phyloP scores from a whole-genome alignment of 345 rosid genomes.

The Lepidium didymum region DNA sequence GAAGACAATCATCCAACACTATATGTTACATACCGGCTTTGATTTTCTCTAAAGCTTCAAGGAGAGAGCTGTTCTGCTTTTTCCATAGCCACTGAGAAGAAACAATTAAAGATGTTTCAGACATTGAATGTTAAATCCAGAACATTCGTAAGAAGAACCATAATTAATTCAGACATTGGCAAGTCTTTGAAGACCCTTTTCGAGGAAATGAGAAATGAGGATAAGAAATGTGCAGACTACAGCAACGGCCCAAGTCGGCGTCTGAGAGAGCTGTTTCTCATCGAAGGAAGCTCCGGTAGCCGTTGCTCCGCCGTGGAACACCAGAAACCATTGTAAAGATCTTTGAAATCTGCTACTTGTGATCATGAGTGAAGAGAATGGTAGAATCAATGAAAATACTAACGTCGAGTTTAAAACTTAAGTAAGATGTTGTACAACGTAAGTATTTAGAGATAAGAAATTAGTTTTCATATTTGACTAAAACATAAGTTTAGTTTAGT shows the following conservation, averaged over 20 bases:
- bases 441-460: neutral
- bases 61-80: slow-evolving; percentile 68
- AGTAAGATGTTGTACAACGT: neutral
- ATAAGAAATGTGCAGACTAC: slow-evolving; percentile 68
- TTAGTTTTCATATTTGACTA: slow-evolving; percentile 1
- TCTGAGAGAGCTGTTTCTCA: slow-evolving; percentile 57
- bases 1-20: neutral
- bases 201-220: slow-evolving; percentile 57
- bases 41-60: slow-evolving; percentile 77
- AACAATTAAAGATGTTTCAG: neutral
- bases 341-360: neutral
- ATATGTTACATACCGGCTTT: slow-evolving; percentile 50
- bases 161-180: slow-evolving; percentile 33
- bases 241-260: slow-evolving; percentile 95
- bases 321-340: slow-evolving; percentile 16
- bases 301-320: slow-evolving; percentile 4
- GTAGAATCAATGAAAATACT: slow-evolving; percentile 3
- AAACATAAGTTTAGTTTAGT: neutral
- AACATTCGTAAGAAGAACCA: neutral
- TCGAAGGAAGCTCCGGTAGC: slow-evolving; percentile 9
- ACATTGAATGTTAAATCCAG: neutral
- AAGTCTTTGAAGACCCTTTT: slow-evolving; percentile 63
- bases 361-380: slow-evolving; percentile 23
- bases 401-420: slow-evolving; percentile 7
- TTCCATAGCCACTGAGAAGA: slow-evolving; percentile 67